These are phyloP conservation scores for Botryobasidium botryosum DNA, from an alignment of 768 basidiomycete species.

Conservation along the genomic window DNA sequence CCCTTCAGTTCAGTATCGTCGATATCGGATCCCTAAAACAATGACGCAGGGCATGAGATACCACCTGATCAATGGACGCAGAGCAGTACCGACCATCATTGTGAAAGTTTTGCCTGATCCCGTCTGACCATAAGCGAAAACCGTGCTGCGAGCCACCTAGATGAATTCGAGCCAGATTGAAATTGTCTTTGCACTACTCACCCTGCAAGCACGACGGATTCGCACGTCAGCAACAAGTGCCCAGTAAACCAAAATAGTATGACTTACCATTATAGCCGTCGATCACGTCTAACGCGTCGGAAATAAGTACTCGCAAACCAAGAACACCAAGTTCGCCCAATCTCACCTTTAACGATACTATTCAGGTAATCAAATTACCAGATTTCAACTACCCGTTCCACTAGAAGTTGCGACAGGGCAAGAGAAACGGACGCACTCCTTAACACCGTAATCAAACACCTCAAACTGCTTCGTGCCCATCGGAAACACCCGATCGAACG, in stretches of 20 bases:
- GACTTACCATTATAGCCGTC: constrained; percentile 99
- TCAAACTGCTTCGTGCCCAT: constrained; percentile 81
- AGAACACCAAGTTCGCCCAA: background rate
- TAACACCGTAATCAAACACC: constrained; percentile 97
- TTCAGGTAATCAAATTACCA: constrained; percentile 5
- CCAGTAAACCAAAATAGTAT: constrained; percentile 43
- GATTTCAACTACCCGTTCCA: no score
- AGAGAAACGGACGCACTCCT: constrained; percentile 57
- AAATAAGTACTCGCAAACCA: background rate
- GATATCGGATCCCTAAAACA: constrained; percentile 79
- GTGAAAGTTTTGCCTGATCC: constrained; percentile 89
- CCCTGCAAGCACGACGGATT: no score
- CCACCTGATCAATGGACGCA: constrained; percentile 3
- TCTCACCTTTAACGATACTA: constrained; percentile 80
- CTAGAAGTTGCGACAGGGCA: no score
- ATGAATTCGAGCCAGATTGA: background rate
- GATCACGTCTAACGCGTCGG: constrained; percentile 57
- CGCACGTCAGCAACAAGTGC: background rate
- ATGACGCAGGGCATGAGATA: background rate
- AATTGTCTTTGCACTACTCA: background rate
- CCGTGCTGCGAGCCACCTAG: constrained; percentile 8
- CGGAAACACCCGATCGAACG: constrained; percentile 91
- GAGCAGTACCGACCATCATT: constrained; percentile 64
- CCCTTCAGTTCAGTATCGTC: constrained; percentile 87
- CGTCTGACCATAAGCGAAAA: constrained; percentile 54